Evolutionary conservation across 2,329 filamentous ascomycete species (phyloP).

Genomic region (Clarireedia monteithiana): DNA sequence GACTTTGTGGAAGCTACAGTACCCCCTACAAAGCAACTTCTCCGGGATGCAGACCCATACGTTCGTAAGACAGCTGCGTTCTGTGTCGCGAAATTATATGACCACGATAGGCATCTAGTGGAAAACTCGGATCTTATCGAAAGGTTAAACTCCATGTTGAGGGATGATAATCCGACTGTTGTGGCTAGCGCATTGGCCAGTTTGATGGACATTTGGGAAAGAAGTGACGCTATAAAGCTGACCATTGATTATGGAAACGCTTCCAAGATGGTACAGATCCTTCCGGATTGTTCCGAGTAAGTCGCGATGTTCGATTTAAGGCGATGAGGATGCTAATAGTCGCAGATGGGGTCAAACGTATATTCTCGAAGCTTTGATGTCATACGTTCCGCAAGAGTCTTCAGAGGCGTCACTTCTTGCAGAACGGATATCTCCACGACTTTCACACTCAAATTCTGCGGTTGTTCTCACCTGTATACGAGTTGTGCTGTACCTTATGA

Average conservation of each 20-base stretch:
- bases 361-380: constrained; percentile 95
- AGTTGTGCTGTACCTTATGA: constrained; percentile 96
- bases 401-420: constrained; percentile 82
- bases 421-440: constrained; percentile 86
- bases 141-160: constrained; percentile 76
- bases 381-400: constrained; percentile 88
- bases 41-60: constrained; percentile 86
- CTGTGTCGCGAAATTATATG: constrained; percentile 94
- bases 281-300: constrained; percentile 95
- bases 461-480: constrained; percentile 94
- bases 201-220: constrained; percentile 96
- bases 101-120: constrained; percentile 86
- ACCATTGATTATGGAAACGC: constrained; percentile 97
- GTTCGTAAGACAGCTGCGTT: constrained; percentile 96
- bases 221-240: constrained; percentile 93
- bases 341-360: constrained; percentile 95
- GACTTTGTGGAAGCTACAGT: constrained; percentile 93
- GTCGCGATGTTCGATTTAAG: constrained; percentile 30
- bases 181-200: constrained; percentile 88
- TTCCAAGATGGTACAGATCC: constrained; percentile 94
- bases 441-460: constrained; percentile 94
- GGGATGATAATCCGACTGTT: constrained; percentile 95
- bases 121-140: constrained; percentile 90
- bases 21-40: constrained; percentile 70
- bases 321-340: background rate